Base-by-base conservation (phyloP, 768 basidiomycete species). In the Pleurotus eryngii region DNA sequence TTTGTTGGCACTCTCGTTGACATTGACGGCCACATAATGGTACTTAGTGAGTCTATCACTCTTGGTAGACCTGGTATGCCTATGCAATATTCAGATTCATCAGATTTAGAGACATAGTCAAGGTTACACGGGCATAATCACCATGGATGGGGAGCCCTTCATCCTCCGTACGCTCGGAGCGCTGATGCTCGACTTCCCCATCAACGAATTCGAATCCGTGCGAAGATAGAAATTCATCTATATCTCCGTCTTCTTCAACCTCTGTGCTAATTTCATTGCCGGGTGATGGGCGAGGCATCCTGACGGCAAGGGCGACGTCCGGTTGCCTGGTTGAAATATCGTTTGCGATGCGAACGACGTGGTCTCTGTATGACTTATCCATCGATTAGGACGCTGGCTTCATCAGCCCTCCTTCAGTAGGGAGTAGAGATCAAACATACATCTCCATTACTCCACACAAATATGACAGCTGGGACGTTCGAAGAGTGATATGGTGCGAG, bases 11-110 rank as follows among this genome's bases (percentile, higher is more conserved):
- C 64, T 30, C 66, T 70, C 20, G 80, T 73, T 48, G 81, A 71
- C 82, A 94, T 86, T 0, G 87, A 87, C 3, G 91, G 87, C 91
- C 91, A 94, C 86, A 93, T 91, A 63, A 94, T 83, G 0, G 92
- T 92, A 68, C 89, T 87, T 45, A 94, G 73, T 9, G 91, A 89
- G 65, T 92, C 90, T 17, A 90, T 63, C 6, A 92, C 84, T 22
- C 92, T 84, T 27, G 83, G 80, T 35, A 91, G 78, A 11, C 73
- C 64, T 17, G 80, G 80, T 51, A 83, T 76, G 15, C 72, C 84
- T 83, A 47, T 37, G 49, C 27, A 42, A 9, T 35, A 35, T 35
- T 35, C 3, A 30, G 7, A 30, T 8, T 30, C 30, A 30, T 30
- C 9, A 35, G 30, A 35, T 35, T 35, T 9, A 35, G 3, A 11